Percentiles rank a stretch among this genome's conserved stretches.
Conservation (phyloP, 2,329 filamentous ascomycete species). For the Trichoderma asperellum region DNA sequence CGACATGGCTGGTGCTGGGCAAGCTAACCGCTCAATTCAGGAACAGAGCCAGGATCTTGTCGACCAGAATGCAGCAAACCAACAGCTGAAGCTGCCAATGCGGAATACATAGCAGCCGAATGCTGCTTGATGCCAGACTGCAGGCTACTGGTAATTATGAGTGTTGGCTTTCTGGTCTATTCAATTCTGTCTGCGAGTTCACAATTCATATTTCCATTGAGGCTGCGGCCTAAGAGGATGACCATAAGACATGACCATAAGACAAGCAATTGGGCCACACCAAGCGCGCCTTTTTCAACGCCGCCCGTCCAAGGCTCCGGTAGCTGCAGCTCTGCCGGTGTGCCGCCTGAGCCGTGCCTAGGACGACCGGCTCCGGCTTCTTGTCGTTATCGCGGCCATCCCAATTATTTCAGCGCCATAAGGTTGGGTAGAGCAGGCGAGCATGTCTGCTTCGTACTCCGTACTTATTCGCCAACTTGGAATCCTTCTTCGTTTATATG, state of each 20-base stretch:
- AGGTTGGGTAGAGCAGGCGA: not conserved
- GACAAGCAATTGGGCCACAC: constrained; percentile 9
- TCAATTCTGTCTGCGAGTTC: not conserved
- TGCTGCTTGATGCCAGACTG: not conserved
- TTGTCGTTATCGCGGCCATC: not conserved
- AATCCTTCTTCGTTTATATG: not conserved
- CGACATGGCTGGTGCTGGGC: not conserved
- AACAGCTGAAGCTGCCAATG: not conserved
- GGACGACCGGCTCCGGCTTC: constrained; percentile 3
- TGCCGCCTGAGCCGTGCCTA: constrained; percentile 22
- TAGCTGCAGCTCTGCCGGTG: constrained; percentile 17
- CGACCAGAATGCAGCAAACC: not conserved
- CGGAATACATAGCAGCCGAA: not conserved
- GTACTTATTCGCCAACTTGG: not conserved
- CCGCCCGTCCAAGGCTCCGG: not conserved
- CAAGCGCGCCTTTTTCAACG: not conserved
- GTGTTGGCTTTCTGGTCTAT: not conserved
- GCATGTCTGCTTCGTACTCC: not conserved
- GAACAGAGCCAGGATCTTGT: not conserved
- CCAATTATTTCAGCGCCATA: not conserved
- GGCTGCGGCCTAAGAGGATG: constrained; percentile 2
- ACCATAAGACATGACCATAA: constrained; percentile 2
- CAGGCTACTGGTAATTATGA: not conserved
- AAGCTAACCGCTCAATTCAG: constrained; percentile 9
- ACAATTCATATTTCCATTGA: not conserved